Evolutionary conservation across 768 basidiomycete genomes (phyloP).

Genomic region (Boletus pseudopeckii): DNA sequence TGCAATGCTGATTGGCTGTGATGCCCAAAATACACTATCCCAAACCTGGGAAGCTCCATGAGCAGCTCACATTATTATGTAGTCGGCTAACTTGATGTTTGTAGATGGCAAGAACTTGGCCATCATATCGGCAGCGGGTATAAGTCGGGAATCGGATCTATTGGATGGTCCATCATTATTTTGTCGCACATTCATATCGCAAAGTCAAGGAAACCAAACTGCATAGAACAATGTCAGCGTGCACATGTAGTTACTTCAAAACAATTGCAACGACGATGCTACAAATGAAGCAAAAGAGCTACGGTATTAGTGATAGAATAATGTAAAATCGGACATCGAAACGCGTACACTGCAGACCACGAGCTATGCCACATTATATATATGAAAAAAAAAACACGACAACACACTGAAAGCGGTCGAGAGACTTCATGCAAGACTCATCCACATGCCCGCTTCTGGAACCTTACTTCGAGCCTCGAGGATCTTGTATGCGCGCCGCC

Average conservation of each 20-base stretch:
- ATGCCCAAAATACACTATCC: too few relatives aligned
- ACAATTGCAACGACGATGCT: conserved; percentile 27
- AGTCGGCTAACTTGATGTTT: too few relatives aligned
- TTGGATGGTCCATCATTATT: background rate
- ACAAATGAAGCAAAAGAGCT: conserved; percentile 26
- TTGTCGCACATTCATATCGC: too few relatives aligned
- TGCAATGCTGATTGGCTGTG: too few relatives aligned
- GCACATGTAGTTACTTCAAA: conserved; percentile 10
- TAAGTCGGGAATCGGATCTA: background rate
- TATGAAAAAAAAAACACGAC: background rate
- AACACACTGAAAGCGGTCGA: background rate
- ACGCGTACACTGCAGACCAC: conserved; percentile 10
- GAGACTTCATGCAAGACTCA: conserved; percentile 61
- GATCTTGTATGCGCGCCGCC: conserved; percentile 63
- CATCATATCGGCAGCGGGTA: background rate
- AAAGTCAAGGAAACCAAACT: background rate
- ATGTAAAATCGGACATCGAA: conserved; percentile 19
- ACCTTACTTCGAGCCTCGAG: conserved; percentile 65
- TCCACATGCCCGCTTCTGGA: conserved; percentile 76
- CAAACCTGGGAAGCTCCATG: too few relatives aligned
- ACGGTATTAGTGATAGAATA: conserved; percentile 33
- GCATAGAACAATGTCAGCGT: conserved; percentile 10
- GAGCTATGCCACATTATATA: conserved; percentile 5
- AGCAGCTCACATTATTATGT: too few relatives aligned
- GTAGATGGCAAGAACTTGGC: too few relatives aligned